A percentile compares a stretch with the other conserved stretches of the same genome.
Conservation (phyloP, 2,329 filamentous ascomycete genomes). For the Aureobasidium sp. region DNA sequence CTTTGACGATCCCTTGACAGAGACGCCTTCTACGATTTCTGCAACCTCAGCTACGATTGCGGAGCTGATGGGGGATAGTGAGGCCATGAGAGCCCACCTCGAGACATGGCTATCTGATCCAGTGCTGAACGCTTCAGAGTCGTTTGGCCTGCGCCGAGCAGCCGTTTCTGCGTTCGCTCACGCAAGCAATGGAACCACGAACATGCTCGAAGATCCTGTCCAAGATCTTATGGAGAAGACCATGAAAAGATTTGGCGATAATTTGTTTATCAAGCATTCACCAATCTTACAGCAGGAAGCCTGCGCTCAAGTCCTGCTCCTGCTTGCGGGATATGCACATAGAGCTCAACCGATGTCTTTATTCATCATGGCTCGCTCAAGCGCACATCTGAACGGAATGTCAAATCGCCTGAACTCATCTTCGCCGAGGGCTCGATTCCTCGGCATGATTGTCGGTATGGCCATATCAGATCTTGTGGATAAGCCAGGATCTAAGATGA, state of each 20-base stretch:
- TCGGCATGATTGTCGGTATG: conserved; percentile 83
- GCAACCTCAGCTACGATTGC: conserved; percentile 14
- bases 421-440: conserved; percentile 64
- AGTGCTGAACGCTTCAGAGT: conserved; percentile 16
- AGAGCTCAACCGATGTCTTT: conserved; percentile 58
- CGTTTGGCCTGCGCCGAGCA: conserved; percentile 20
- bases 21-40: conserved; percentile 4
- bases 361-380: conserved; percentile 59
- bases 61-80: conserved; percentile 12
- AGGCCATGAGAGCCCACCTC: conserved; percentile 17
- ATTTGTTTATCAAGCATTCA: conserved; percentile 76
- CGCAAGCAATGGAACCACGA: neutral
- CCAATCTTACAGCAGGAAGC: conserved; percentile 84
- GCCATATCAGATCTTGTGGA: conserved; percentile 58
- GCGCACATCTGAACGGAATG: conserved; percentile 64
- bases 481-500: conserved; percentile 59
- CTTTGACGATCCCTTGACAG: neutral
- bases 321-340: conserved; percentile 68
- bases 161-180: conserved; percentile 20
- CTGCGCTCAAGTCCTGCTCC: conserved; percentile 67
- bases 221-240: conserved; percentile 57
- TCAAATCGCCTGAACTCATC: conserved; percentile 78
- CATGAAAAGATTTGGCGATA: conserved; percentile 70
- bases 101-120: conserved; percentile 20
- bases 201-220: conserved; percentile 24